These are phyloP conservation scores for Neophaeococcomyces aloes DNA, from an alignment of 2,329 filamentous ascomycete genomes.

Conservation along the genomic window DNA sequence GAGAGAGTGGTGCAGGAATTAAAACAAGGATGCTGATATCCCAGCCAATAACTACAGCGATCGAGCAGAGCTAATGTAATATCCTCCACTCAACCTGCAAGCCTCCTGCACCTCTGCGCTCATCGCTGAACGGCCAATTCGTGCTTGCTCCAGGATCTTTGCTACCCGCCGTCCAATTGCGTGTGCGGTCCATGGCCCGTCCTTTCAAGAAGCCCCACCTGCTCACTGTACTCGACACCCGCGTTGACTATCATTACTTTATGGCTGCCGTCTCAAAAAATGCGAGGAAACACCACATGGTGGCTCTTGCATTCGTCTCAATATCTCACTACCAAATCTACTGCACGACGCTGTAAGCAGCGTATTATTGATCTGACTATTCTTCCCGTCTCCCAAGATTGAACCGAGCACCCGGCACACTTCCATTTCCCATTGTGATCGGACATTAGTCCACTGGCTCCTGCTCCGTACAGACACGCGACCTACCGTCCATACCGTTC, in stretches of 20 bases:
- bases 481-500: neutral
- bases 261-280: slow-evolving; percentile 1
- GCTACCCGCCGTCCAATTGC: too few relatives aligned
- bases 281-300: slow-evolving; percentile 2
- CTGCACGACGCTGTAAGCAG: neutral
- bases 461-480: neutral
- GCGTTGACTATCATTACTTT: neutral
- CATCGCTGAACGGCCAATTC: too few relatives aligned
- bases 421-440: neutral
- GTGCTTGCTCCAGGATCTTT: too few relatives aligned
- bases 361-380: neutral
- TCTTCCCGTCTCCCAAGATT: neutral
- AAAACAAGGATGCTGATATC: too few relatives aligned
- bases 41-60: too few relatives aligned
- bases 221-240: slow-evolving; percentile 1
- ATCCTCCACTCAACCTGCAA: too few relatives aligned
- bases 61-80: too few relatives aligned
- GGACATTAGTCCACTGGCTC: neutral
- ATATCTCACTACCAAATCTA: neutral
- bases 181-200: too few relatives aligned
- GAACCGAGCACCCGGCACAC: neutral
- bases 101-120: too few relatives aligned
- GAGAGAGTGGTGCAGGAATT: too few relatives aligned
- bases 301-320: slow-evolving; percentile 1
- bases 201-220: slow-evolving; percentile 9